Conservation (phyloP, 495 filamentous ascomycete species). For the Tuber borchii region DNA sequence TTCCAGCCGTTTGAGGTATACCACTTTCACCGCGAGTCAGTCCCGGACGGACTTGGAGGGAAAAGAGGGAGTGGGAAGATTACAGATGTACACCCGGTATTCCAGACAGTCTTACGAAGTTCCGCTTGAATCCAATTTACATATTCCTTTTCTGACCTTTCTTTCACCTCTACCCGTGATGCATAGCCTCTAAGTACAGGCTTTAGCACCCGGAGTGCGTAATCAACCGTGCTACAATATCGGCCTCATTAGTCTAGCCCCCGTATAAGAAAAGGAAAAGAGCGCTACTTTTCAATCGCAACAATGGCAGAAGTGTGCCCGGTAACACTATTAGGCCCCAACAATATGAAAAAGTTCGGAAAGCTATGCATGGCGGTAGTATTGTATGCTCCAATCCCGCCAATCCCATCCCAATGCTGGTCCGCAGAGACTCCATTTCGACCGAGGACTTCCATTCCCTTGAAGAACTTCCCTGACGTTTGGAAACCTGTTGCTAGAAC, state of each 20-base stretch:
- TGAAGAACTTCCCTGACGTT: conserved; percentile 45
- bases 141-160: conserved; percentile 47
- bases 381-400: conserved; percentile 57
- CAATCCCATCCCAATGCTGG: conserved; percentile 52
- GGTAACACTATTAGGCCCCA: conserved; percentile 60
- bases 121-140: conserved; percentile 45
- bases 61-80: conserved; percentile 36
- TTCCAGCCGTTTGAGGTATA: conserved; percentile 47
- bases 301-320: conserved; percentile 59
- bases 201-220: conserved; percentile 50
- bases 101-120: conserved; percentile 47
- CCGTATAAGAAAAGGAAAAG: background rate
- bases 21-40: conserved; percentile 36
- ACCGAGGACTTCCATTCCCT: conserved; percentile 45
- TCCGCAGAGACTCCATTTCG: conserved; percentile 48
- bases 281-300: conserved; percentile 49
- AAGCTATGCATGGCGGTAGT: conserved; percentile 60
- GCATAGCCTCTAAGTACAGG: conserved; percentile 49
- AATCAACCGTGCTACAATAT: conserved; percentile 43
- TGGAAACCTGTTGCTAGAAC: conserved; percentile 55
- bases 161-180: conserved; percentile 39
- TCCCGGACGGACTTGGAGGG: background rate
- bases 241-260: background rate
- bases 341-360: conserved; percentile 63
- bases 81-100: conserved; percentile 41